Conservation (phyloP, 805 yeast genomes). For the Candida rishiriensis region DNA sequence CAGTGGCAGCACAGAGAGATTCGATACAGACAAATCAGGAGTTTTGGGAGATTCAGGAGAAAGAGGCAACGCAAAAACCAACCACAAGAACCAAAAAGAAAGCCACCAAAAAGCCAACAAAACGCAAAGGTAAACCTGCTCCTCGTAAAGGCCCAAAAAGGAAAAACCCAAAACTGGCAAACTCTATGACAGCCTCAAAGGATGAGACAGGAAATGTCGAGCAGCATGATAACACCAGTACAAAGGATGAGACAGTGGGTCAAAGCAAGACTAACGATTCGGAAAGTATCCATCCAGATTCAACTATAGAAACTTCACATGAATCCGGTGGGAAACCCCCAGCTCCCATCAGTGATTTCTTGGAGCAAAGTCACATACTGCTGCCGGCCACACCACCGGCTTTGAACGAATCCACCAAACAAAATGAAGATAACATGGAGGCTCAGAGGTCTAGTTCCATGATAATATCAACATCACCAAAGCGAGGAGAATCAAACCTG, state of each 20-base stretch:
- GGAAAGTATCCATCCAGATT: too few species aligned
- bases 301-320: too few species aligned
- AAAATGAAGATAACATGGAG: not conserved
- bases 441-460: not conserved
- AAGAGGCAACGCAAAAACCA: not conserved
- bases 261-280: too few species aligned
- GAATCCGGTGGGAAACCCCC: too few species aligned
- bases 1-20: not conserved
- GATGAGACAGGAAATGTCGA: not conserved
- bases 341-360: too few species aligned
- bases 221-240: not conserved
- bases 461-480: not conserved
- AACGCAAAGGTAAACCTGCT: not conserved
- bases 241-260: too few species aligned
- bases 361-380: too few species aligned
- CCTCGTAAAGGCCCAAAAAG: not conserved
- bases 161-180: not conserved
- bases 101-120: too few species aligned
- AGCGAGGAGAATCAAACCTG: not conserved
- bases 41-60: slow-evolving; percentile 7
- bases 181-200: not conserved
- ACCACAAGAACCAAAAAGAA: too few species aligned
- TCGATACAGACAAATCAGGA: not conserved
- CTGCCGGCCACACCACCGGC: too few species aligned
- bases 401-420: too few species aligned